Base-by-base conservation (phyloP, 1,139 yeast species). In the Yamadazyma sp. region DNA sequence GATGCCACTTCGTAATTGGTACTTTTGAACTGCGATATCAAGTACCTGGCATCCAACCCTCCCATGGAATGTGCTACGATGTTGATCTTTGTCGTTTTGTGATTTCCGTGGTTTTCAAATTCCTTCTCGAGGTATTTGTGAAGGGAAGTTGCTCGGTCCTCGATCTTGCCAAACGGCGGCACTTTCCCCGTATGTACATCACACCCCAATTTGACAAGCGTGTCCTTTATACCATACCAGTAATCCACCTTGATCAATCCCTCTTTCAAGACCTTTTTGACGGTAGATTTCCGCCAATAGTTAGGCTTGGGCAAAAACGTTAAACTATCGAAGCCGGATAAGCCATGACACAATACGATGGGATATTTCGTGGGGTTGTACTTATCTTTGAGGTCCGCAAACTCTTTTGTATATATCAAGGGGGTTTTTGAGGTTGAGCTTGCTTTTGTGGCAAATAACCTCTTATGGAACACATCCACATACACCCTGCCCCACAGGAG, bases 31-130 rank as follows among this genome's bases (percentile, higher is more conserved):
- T 75, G 65, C 0, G 87, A 74, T 1, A 87, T 84, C 49, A 89
- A 61, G 54, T 83, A 87, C 37, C 97, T 63, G 29, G 91, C 79
- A 57, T 89, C 97, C 31, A 89, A 64, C 0, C 97, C 97, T 7
- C 97, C 97, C 96, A 89, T 88, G 0, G 96, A 87, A 56, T 89
- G 97, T n/a, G 95, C 94, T 16, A 89, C 71, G 29, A 89, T 60
- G 55, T 89, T 89, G 12, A 89, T 65, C 45, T 79, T 79, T 22
- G 72, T 55, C n/a, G n/a, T n/a, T n/a, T n/a, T n/a, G n/a, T n/a
- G n/a, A 34, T 66, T 20, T 20, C 8, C 8, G 22, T 20, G 69
- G 37, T 60, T 56, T 12, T 57, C 54, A 24, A 77, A 69, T 43
- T 75, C 68, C 7, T 56, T 53, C 31, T 73, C 65, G 3, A 88